Percentiles rank a stretch among this genome's conserved stretches.
phyloP scores from a whole-genome alignment of 805 yeast genomes.

The Ogataea ganodermae region DNA sequence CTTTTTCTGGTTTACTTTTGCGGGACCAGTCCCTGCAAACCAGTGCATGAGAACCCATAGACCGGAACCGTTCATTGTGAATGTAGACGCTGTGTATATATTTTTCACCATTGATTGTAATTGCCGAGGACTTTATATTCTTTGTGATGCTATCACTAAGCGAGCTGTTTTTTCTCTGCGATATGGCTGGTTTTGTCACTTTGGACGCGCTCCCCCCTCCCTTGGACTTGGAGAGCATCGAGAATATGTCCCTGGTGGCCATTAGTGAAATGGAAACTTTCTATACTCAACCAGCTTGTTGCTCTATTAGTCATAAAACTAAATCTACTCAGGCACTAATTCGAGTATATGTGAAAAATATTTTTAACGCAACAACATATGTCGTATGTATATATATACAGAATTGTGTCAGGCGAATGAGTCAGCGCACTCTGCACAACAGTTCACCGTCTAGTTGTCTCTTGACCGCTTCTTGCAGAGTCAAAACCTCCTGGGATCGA shows the following conservation, averaged over 20 bases:
- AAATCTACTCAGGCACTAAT: too few species aligned
- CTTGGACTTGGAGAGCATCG: constrained; percentile 4
- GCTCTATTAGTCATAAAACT: too few species aligned
- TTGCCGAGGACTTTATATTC: background rate
- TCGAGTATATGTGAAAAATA: background rate
- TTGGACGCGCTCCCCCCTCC: background rate
- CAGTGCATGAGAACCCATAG: constrained; percentile 22
- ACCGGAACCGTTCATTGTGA: constrained; percentile 2
- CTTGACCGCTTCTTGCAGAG: constrained; percentile 83
- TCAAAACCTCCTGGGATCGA: constrained; percentile 55
- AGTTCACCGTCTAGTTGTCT: constrained; percentile 74
- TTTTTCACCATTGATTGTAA: background rate
- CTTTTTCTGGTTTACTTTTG: constrained; percentile 4
- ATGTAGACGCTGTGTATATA: constrained; percentile 4
- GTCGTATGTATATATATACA: constrained; percentile 3
- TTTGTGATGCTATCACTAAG: background rate
- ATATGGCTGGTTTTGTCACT: background rate
- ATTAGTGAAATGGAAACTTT: background rate
- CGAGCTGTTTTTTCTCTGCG: background rate
- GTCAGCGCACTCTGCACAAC: constrained; percentile 62
- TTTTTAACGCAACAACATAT: constrained; percentile 8
- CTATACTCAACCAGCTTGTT: too few species aligned
- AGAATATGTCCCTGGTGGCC: background rate
- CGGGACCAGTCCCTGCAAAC: constrained; percentile 4
- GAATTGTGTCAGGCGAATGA: background rate